phyloP scores from a whole-genome alignment of 306 rosid species.

The Quercus alba region DNA sequence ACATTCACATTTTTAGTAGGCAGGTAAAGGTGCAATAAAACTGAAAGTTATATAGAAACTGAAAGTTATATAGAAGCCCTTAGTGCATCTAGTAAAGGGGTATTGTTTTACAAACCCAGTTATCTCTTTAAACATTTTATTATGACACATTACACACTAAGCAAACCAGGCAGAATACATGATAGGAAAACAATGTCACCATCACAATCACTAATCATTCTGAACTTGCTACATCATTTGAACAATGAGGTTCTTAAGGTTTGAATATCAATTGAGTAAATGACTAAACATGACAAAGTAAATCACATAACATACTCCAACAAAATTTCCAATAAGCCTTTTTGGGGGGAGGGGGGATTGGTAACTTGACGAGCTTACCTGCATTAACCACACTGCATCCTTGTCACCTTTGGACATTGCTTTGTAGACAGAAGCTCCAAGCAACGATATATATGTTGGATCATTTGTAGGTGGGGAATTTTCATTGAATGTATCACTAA shows the following conservation, averaged over 20 bases:
- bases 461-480: slow-evolving; percentile 85
- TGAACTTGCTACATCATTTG: neutral
- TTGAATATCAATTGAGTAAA: neutral
- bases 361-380: slow-evolving; percentile 57
- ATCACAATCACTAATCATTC: neutral
- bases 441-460: slow-evolving; percentile 66
- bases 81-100: too few relatives aligned
- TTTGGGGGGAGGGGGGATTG: neutral
- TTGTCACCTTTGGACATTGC: slow-evolving; percentile 80
- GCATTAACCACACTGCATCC: slow-evolving; percentile 99
- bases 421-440: slow-evolving; percentile 90
- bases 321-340: too few relatives aligned
- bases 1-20: too few relatives aligned
- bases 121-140: neutral
- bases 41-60: too few relatives aligned
- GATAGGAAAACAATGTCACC: neutral
- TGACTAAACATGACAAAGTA: neutral
- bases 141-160: neutral
- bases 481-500: slow-evolving; percentile 97
- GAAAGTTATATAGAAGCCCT: too few relatives aligned
- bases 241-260: neutral
- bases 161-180: neutral
- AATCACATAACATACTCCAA: neutral
- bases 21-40: too few relatives aligned
- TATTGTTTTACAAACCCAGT: neutral